Evolutionary conservation across 1,284 basidiomycete species (phyloP), one percentile per base, ranked within the genome.

Genomic region (Abortiporus biennis): DNA sequence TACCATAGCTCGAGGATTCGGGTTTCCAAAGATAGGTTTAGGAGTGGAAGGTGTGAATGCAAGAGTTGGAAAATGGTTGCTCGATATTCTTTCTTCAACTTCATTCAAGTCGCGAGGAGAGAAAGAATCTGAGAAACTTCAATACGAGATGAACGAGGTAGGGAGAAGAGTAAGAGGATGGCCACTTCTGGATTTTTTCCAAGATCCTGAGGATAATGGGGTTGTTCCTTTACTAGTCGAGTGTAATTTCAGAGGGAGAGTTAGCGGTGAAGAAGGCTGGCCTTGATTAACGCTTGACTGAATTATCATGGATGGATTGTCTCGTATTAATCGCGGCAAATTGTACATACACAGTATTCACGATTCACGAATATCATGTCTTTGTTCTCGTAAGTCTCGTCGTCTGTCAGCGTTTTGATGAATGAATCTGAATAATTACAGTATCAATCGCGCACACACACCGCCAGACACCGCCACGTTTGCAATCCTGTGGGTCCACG

Each of bases 41-140:
- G 91, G 91, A 2, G 66, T 92, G 17, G 80, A 88, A 55, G 91
- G 92, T 2, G 80, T 92, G 34, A 94, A 95, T 55, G 68, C 68
- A n/a, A 70, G 82, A 17, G 61, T 91, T 1, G 78, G 73, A 1
- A 65, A 63, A 44, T 92, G 86, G 83, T 53, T 92, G n/a, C 55
- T 91, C 34, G 67, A 72, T 37, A 54, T 64, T 44, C 57, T 84
- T 19, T 58, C 64, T 34, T 38, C 53, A 16, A n/a, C n/a, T n/a
- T n/a, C n/a, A n/a, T n/a, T n/a, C n/a, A n/a, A n/a, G n/a, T n/a
- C n/a, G n/a, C n/a, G n/a, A n/a, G 43, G 45, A 19, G 40, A 31
- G 20, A 46, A 25, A 9, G 43, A 50, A 13, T 13, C 38, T 23
- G 36, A 40, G 17, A 24, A 21, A 17, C 16, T 38, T 8, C 17